Evolutionary conservation across 805 yeast species (phyloP), one percentile per base, ranked within the genome.

Genomic region (Saturnispora quitensis): DNA sequence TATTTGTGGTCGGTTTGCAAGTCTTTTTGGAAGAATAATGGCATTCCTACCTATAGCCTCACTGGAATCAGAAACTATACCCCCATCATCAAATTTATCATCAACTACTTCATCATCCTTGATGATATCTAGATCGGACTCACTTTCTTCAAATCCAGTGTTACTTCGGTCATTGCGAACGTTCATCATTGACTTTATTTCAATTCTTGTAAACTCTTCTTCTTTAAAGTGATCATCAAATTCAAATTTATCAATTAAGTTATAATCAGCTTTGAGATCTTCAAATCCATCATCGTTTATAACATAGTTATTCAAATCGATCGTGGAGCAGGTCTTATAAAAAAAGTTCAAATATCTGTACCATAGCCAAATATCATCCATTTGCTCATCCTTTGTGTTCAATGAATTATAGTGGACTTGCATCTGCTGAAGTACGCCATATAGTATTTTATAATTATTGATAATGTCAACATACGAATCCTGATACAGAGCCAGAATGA

Each of bases 261-360:
- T 64, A 48, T 65, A 66, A 45, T 61, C 61, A 1, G 61, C 53
- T 24, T 60, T 58, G 1, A 67, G 43, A 57, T 77, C 82, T 53
- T 71, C 72, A 56, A 74, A 76, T n/a, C 73, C 72, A 36, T 61
- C 65, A 10, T 67, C 72, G 33, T 59, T 56, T n/a, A 78, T 72
- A 24, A 69, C 58, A 58, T 77, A 78, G 57, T 76, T 74, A 54
- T 71, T 69, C 13, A 69, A 58, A 57, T 75, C 78, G 40, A 78
- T 73, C 1, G 75, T 67, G 40, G 77, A 76, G 1, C 82, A 76
- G 12, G 80, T 71, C 53, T 66, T 72, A 58, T 66, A 78, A 50
- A 74, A 70, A 15, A 71, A 58, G 54, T 65, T 59, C 55, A 68
- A 56, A 46, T 64, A 56, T 62, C 67, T 53, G 55, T 64, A 60